A percentile compares a stretch with the other conserved stretches of the same genome.
phyloP scores from a whole-genome alignment of 208 protist species.

The Naegleria gruberi region DNA sequence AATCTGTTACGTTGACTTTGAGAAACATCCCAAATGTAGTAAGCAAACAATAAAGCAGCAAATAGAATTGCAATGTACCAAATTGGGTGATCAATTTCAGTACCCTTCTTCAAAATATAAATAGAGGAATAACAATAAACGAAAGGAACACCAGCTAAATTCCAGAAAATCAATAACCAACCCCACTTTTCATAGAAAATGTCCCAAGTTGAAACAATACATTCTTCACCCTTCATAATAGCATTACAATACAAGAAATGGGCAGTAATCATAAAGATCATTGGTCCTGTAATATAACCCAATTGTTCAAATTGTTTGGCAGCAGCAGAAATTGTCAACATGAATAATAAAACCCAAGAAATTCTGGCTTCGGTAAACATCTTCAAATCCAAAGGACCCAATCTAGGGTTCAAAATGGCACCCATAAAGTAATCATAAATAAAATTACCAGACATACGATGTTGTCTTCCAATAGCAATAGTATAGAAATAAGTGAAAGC shows the following conservation, averaged over 20 bases:
- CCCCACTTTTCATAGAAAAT: slow-evolving; percentile 89
- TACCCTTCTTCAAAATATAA: slow-evolving; percentile 53
- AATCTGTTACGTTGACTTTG: slow-evolving; percentile 88
- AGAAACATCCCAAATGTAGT: slow-evolving; percentile 85
- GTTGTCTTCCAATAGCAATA: slow-evolving; percentile 40
- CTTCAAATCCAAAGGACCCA: slow-evolving; percentile 84
- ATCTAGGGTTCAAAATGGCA: slow-evolving; percentile 64
- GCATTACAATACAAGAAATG: slow-evolving; percentile 85
- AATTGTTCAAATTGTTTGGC: slow-evolving; percentile 68
- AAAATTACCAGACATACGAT: slow-evolving; percentile 73
- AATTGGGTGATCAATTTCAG: neutral
- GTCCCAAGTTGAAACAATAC: slow-evolving; percentile 85
- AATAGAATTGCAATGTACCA: slow-evolving; percentile 48
- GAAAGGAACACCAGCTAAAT: slow-evolving; percentile 83
- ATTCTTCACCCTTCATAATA: slow-evolving; percentile 84
- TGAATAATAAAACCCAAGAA: slow-evolving; percentile 84
- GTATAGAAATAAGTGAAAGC: slow-evolving; percentile 49
- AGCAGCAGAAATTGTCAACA: slow-evolving; percentile 72
- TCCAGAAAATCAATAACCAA: slow-evolving; percentile 89
- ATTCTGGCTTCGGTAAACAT: slow-evolving; percentile 79
- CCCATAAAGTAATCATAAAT: slow-evolving; percentile 93
- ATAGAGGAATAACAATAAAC: slow-evolving; percentile 80
- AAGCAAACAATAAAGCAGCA: slow-evolving; percentile 65
- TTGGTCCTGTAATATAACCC: slow-evolving; percentile 65
- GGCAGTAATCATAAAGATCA: slow-evolving; percentile 80